Base-by-base conservation (phyloP, 1,139 yeast genomes). In the Taphrina communis region DNA sequence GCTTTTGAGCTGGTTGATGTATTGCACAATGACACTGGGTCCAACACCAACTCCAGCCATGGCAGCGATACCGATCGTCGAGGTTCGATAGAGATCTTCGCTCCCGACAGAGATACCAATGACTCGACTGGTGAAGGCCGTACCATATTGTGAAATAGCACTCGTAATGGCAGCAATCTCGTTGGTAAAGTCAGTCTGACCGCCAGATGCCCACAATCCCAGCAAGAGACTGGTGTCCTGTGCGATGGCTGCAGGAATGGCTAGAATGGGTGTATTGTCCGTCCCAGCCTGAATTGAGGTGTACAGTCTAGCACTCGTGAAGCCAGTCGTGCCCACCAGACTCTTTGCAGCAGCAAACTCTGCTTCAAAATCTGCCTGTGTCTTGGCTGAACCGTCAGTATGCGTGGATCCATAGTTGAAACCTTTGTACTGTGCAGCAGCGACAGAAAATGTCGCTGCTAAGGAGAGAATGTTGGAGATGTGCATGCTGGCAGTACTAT, bases 171-270 rank as follows among this genome's bases (percentile, higher is more conserved):
- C 96, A 44, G 78, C 76, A 78, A 88, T 84, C 80, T 91, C 97
- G 50, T 60, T 58, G 9, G 82, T 87, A 53, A 79, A 80, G 77
- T 83, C 90, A 78, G 90, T 94, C 68, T 86, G 78, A 68, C 86
- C 90, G 76, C 90, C 96, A 68, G 82, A 89, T 78, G 97, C 97
- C 97, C 97, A 91, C 75, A 92, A 83, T 79, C 97, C 97, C 68
- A 89, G 79, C 76, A 84, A 82, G 84, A 92, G 89, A 68, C 91
- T 90, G 83, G 92, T 89, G 73, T 86, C 86, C 67, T 82, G 81
- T 76, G 87, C 56, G 76, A 50, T 50, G 52, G 74, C 90, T 71
- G 92, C 97, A 59, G 97, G 97, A 70, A 92, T 96, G 75, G 93
- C 81, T 7, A 44, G 35, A 39, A 58, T 58, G 51, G 62, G 62